Percentiles rank a stretch among this genome's conserved stretches.
These are phyloP conservation scores for Magnolia changhungtana DNA, from an alignment of 164 flowering plant species.

Conservation along the genomic window DNA sequence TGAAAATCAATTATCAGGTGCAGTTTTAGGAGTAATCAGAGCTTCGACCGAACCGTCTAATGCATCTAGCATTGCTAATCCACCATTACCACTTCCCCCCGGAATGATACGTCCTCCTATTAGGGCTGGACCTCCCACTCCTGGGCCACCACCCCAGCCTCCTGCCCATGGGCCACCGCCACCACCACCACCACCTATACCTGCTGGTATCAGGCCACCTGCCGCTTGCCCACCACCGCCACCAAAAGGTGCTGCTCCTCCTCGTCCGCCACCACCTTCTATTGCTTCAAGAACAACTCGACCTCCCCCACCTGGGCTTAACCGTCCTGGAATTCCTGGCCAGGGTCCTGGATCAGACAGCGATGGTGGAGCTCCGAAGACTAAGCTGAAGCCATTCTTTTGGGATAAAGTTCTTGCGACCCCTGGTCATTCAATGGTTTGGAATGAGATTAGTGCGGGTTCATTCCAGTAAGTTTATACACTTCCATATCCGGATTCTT, in stretches of 20 bases:
- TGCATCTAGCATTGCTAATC: conserved; percentile 11
- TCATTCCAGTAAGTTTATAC: conserved; percentile 79
- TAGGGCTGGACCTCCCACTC: conserved; percentile 34
- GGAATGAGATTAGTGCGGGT: conserved; percentile 88
- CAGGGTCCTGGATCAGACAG: conserved; percentile 15
- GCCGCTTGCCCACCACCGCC: conserved; percentile 41
- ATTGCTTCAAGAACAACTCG: conserved; percentile 18
- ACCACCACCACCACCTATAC: conserved; percentile 26
- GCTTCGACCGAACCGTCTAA: background rate
- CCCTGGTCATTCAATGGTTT: conserved; percentile 93
- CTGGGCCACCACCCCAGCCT: conserved; percentile 38
- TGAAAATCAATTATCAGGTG: conserved; percentile 25
- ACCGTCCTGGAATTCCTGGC: conserved; percentile 17
- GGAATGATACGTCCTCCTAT: conserved; percentile 45
- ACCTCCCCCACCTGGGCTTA: conserved; percentile 23
- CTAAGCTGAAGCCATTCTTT: conserved; percentile 93
- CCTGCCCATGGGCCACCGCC: conserved; percentile 33
- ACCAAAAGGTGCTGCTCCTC: conserved; percentile 36
- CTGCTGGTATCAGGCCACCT: conserved; percentile 23
- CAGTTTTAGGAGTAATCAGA: conserved; percentile 6
- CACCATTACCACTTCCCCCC: conserved; percentile 25
- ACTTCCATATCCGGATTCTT: background rate
- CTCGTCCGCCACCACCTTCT: conserved; percentile 47
- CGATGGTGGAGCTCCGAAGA: conserved; percentile 54
- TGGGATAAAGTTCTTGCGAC: conserved; percentile 97